Evolutionary conservation across 1,284 basidiomycete genomes (phyloP).

Genomic region (Pseudozyma thailandica): DNA sequence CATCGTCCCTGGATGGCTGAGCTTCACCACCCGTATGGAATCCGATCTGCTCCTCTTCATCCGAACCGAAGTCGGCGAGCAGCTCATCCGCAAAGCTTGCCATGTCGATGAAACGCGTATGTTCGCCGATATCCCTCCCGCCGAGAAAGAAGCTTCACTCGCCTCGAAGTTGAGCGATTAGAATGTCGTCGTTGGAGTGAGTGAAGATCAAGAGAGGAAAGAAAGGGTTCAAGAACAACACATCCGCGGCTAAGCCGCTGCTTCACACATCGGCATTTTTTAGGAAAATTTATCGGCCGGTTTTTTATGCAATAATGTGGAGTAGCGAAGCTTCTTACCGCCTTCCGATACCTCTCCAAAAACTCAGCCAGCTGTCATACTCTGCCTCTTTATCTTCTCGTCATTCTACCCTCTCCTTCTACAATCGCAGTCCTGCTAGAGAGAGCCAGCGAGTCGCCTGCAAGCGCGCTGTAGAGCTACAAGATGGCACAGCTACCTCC

Average conservation of each 20-base stretch:
- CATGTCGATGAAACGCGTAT: slow-evolving; percentile 33
- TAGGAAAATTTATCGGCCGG: slow-evolving; percentile 10
- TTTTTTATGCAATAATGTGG: slow-evolving; percentile 11
- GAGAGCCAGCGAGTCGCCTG: no score
- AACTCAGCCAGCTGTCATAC: slow-evolving; percentile 20
- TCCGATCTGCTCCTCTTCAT: slow-evolving; percentile 70
- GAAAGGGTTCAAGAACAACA: slow-evolving; percentile 18
- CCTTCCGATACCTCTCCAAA: slow-evolving; percentile 6
- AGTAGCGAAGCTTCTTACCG: slow-evolving; percentile 18
- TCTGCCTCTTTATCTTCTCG: neutral
- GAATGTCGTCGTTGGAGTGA: neutral
- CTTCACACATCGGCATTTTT: neutral
- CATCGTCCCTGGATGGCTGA: slow-evolving; percentile 33
- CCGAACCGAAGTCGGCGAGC: slow-evolving; percentile 77
- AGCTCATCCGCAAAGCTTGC: slow-evolving; percentile 81
- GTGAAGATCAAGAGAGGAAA: slow-evolving; percentile 1
- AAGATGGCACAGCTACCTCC: slow-evolving; percentile 57
- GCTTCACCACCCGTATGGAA: slow-evolving; percentile 60
- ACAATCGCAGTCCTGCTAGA: no score
- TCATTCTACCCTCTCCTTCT: neutral
- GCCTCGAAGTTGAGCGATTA: no score
- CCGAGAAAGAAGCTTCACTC: no score
- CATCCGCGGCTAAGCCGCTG: slow-evolving; percentile 6
- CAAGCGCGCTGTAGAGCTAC: neutral
- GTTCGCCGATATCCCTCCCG: no score